Conservation (phyloP, 2,329 filamentous ascomycete genomes). For the Eutypella sp. region DNA sequence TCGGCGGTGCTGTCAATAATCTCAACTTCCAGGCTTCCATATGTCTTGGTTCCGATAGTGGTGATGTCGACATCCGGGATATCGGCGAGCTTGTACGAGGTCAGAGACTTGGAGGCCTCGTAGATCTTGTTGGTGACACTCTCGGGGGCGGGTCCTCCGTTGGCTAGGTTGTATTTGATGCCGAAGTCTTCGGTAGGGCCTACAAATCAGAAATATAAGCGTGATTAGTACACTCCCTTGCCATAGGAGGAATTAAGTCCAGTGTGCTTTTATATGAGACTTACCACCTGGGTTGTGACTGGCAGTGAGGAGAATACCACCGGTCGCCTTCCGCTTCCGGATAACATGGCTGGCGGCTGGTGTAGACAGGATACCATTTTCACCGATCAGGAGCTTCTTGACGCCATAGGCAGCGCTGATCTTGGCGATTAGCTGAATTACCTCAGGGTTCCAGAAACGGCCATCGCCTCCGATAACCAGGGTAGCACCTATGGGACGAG, state of each 20-base stretch:
- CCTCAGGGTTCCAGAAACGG: conserved; percentile 94
- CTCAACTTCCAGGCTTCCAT: conserved; percentile 86
- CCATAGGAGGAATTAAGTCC: not conserved
- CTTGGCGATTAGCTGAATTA: conserved; percentile 94
- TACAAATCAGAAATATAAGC: conserved; percentile 29
- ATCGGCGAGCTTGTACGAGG: conserved; percentile 85
- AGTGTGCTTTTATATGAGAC: conserved; percentile 25
- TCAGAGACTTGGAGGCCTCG: conserved; percentile 82
- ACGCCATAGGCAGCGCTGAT: conserved; percentile 96
- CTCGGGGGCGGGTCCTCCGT: conserved; percentile 93
- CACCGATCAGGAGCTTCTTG: conserved; percentile 96
- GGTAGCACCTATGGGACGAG: conserved; percentile 52
- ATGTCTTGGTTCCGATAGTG: conserved; percentile 76
- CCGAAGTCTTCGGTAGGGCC: conserved; percentile 93
- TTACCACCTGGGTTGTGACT: conserved; percentile 97
- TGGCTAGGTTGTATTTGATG: conserved; percentile 99
- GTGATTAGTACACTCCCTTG: conserved; percentile 3
- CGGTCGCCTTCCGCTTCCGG: conserved; percentile 88
- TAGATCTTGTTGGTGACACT: conserved; percentile 98
- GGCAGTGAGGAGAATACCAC: conserved; percentile 92
- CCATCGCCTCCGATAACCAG: conserved; percentile 97
- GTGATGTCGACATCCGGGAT: conserved; percentile 82
- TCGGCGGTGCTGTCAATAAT: conserved; percentile 89
- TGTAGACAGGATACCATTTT: conserved; percentile 93
- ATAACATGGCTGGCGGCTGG: conserved; percentile 96